These are phyloP conservation scores for Sordariomycetes sp. DNA, from an alignment of 2,329 filamentous ascomycete genomes.

Conservation along the genomic window DNA sequence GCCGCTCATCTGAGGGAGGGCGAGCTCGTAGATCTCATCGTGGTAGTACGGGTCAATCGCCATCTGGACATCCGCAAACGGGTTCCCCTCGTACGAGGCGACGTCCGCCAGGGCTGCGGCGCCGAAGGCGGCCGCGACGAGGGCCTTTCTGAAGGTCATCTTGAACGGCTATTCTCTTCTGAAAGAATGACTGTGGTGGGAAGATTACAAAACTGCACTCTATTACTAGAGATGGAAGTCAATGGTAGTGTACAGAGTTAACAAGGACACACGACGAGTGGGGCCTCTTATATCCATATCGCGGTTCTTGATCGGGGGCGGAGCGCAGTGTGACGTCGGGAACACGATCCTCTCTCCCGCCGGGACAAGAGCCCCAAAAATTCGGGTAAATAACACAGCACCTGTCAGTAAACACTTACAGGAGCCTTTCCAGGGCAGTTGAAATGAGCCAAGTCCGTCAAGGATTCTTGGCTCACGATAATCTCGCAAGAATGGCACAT, in stretches of 20 bases:
- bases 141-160: constrained; percentile 2
- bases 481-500: not conserved
- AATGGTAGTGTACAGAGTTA: not conserved
- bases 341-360: not conserved
- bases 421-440: not conserved
- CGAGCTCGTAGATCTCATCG: constrained; percentile 38
- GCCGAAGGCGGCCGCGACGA: constrained; percentile 1
- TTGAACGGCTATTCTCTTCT: not conserved
- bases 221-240: not conserved
- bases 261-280: not conserved
- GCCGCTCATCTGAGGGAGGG: constrained; percentile 48
- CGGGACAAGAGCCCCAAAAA: not conserved
- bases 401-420: too few relatives aligned
- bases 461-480: not conserved
- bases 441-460: not conserved
- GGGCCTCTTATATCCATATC: not conserved
- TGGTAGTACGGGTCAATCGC: constrained; percentile 43
- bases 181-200: not conserved
- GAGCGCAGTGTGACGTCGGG: not conserved
- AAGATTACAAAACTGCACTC: not conserved
- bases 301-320: not conserved
- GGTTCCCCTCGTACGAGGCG: constrained; percentile 33
- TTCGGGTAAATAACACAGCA: not conserved
- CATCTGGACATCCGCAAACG: constrained; percentile 32
- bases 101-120: constrained; percentile 9